phyloP scores from a whole-genome alignment of 345 rosid species.

The Syzygium grande region DNA sequence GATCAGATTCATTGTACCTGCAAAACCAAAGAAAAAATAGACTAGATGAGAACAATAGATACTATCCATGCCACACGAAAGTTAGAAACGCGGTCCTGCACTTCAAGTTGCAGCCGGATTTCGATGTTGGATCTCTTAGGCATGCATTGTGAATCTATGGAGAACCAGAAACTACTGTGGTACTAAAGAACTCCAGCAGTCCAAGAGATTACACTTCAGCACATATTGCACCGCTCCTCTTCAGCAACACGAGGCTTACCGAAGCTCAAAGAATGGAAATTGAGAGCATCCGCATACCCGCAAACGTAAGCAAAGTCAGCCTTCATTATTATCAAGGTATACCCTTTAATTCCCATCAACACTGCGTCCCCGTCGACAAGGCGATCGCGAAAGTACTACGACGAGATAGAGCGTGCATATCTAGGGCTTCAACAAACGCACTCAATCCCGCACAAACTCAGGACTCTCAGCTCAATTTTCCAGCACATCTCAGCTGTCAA shows the following conservation, averaged over 20 bases:
- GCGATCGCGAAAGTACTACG: neutral
- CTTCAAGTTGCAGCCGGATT: no score
- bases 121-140: neutral
- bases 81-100: neutral
- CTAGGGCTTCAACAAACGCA: neutral
- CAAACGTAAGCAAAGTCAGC: no score
- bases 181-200: neutral
- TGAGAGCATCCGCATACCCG: no score
- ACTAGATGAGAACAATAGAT: neutral
- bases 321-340: neutral
- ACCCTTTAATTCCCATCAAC: neutral
- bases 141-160: neutral
- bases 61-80: neutral
- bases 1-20: constrained; percentile 88
- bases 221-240: neutral
- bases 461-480: neutral
- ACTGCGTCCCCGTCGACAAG: neutral
- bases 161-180: neutral
- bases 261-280: no score
- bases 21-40: neutral
- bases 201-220: neutral
- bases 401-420: neutral
- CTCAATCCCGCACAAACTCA: neutral
- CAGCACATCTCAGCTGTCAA: neutral
- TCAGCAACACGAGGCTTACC: neutral